A percentile compares a stretch with the other conserved stretches of the same genome.
Evolutionary conservation across 176 grass and related monocot species (phyloP).

Genomic region (Areca catechu): DNA sequence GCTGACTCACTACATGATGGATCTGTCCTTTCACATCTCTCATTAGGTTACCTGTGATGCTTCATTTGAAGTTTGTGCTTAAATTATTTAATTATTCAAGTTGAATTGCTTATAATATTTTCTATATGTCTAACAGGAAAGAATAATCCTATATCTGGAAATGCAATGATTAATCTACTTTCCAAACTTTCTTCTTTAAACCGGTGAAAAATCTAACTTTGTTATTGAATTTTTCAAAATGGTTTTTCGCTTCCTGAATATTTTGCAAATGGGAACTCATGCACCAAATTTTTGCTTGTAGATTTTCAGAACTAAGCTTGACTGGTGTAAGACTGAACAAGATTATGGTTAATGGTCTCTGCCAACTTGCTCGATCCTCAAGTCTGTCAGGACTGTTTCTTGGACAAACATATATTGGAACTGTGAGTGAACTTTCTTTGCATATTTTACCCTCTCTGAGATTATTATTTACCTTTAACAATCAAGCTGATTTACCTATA

Average conservation of each 20-base stretch:
- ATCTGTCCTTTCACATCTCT: slow-evolving; percentile 89
- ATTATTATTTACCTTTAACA: no score
- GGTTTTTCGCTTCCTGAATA: slow-evolving; percentile 3
- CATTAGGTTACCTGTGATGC: slow-evolving; percentile 38
- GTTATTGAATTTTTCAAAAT: slow-evolving; percentile 18
- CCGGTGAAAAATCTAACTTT: slow-evolving; percentile 43
- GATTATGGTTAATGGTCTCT: slow-evolving; percentile 52
- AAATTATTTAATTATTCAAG: neutral
- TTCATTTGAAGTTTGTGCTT: neutral
- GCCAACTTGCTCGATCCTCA: slow-evolving; percentile 54
- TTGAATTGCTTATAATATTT: slow-evolving; percentile 14
- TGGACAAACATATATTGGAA: slow-evolving; percentile 70
- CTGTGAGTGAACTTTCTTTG: slow-evolving; percentile 32
- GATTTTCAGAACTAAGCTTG: slow-evolving; percentile 83
- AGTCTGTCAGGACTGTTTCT: slow-evolving; percentile 60
- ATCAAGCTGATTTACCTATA: slow-evolving; percentile 13
- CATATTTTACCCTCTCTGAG: no score
- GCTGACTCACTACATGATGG: slow-evolving; percentile 63
- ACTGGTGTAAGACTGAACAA: slow-evolving; percentile 83
- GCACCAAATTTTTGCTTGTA: slow-evolving; percentile 27
- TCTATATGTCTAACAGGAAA: slow-evolving; percentile 48
- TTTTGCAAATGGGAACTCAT: slow-evolving; percentile 7
- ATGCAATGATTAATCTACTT: slow-evolving; percentile 76
- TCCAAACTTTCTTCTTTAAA: slow-evolving; percentile 74
- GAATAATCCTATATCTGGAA: slow-evolving; percentile 81